Conservation (phyloP, 2,329 filamentous ascomycete genomes). For the Diaporthe citrichinensis region DNA sequence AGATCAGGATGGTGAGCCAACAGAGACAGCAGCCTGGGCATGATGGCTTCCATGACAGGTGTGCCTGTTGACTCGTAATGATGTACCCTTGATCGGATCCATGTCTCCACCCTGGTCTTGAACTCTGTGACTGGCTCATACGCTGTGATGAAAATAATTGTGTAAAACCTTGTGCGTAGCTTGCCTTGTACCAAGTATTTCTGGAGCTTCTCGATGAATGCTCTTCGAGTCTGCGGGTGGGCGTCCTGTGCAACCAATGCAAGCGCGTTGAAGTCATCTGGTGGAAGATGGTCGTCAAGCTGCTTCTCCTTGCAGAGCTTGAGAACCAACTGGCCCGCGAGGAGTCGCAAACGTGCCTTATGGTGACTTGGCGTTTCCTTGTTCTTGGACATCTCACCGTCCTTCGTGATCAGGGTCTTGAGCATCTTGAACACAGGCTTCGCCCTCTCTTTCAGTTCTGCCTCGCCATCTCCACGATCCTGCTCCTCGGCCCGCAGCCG, state of each 20-base stretch:
- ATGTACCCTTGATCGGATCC: conserved; percentile 86
- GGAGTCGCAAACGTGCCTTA: conserved; percentile 83
- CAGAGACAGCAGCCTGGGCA: conserved; percentile 87
- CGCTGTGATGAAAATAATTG: conserved; percentile 89
- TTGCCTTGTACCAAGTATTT: conserved; percentile 86
- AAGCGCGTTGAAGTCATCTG: conserved; percentile 83
- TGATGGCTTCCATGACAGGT: conserved; percentile 82
- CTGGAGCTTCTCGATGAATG: conserved; percentile 88
- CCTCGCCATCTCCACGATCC: conserved; percentile 56
- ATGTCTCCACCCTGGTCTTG: conserved; percentile 83
- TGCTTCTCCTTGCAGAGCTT: conserved; percentile 86
- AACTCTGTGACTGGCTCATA: conserved; percentile 87
- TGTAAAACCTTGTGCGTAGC: conserved; percentile 84
- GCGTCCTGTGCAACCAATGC: conserved; percentile 86
- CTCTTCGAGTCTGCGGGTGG: conserved; percentile 78
- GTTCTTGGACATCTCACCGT: conserved; percentile 85
- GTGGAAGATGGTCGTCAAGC: conserved; percentile 81
- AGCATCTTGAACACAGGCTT: conserved; percentile 83
- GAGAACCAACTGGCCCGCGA: conserved; percentile 83
- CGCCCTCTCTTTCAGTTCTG: conserved; percentile 69
- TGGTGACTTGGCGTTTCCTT: conserved; percentile 83
- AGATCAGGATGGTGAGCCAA: conserved; percentile 97
- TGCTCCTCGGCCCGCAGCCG: conserved; percentile 74
- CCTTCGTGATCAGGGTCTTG: conserved; percentile 79
- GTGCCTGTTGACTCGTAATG: conserved; percentile 72